A percentile compares a stretch with the other conserved stretches of the same genome.
Evolutionary conservation across 208 protist species (phyloP).

Genomic region (Trypanosoma congolense): DNA sequence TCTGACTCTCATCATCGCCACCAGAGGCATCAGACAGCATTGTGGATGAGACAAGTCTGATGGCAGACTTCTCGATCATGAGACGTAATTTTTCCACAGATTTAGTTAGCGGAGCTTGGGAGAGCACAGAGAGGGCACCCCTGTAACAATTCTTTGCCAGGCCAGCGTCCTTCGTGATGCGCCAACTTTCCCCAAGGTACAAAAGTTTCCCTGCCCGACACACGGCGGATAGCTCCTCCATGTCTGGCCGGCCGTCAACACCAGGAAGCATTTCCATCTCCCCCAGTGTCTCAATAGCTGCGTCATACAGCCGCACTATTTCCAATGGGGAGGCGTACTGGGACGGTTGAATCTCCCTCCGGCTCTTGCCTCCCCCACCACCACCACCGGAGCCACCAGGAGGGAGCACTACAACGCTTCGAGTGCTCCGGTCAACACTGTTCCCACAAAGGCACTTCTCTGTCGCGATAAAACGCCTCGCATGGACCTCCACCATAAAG

Average conservation of each 20-base stretch:
- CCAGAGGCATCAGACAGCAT: constrained; percentile 20
- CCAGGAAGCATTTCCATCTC: constrained; percentile 82
- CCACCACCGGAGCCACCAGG: constrained; percentile 1
- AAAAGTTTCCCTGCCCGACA: constrained; percentile 59
- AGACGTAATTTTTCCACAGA: constrained; percentile 30
- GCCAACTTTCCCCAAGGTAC: constrained; percentile 70
- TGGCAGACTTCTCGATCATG: constrained; percentile 30
- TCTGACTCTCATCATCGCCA: constrained; percentile 15
- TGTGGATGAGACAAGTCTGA: constrained; percentile 35
- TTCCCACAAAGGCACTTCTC: constrained; percentile 37
- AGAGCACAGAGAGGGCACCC: constrained; percentile 39
- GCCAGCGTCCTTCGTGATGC: constrained; percentile 30
- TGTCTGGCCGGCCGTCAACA: constrained; percentile 49
- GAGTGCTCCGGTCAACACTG: background rate
- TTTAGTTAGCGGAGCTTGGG: constrained; percentile 7
- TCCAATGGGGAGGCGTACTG: constrained; percentile 82
- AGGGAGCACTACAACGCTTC: background rate
- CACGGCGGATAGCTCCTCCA: constrained; percentile 37
- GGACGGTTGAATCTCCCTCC: constrained; percentile 42
- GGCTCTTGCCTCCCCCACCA: constrained; percentile 3
- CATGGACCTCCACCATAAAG: constrained; percentile 68
- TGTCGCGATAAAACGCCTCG: constrained; percentile 66
- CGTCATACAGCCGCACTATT: constrained; percentile 77
- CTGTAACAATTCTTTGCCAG: constrained; percentile 39
- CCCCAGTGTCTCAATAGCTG: constrained; percentile 49